These are phyloP conservation scores for Botryotinia convoluta DNA, from an alignment of 2,329 filamentous ascomycete species.

Conservation along the genomic window DNA sequence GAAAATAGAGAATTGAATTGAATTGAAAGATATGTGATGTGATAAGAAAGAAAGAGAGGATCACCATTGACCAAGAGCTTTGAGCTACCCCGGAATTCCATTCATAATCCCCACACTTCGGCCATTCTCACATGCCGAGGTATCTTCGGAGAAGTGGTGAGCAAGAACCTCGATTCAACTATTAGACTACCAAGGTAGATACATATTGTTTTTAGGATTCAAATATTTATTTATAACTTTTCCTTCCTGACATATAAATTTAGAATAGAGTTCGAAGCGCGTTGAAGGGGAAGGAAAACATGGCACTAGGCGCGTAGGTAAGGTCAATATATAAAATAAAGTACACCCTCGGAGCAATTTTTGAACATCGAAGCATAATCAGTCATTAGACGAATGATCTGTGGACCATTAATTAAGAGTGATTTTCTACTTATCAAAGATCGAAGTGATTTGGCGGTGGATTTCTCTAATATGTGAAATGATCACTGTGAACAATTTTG, in stretches of 20 bases:
- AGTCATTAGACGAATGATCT: not conserved
- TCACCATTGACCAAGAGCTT: slow-evolving; percentile 36
- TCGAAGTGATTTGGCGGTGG: not conserved
- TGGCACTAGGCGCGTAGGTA: not conserved
- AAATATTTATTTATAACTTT: not conserved
- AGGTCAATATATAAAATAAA: not conserved
- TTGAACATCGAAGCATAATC: not conserved
- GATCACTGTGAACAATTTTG: not conserved
- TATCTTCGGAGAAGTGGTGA: slow-evolving; percentile 4
- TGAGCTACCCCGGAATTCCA: slow-evolving; percentile 18
- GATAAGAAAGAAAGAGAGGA: not conserved
- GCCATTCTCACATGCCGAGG: slow-evolving; percentile 13
- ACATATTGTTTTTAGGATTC: not conserved
- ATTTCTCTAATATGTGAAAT: not conserved
- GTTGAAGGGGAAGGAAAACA: not conserved
- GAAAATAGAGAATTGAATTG: not conserved
- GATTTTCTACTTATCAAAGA: not conserved
- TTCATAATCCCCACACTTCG: slow-evolving; percentile 17
- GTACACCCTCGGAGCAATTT: not conserved
- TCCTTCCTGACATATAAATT: not conserved
- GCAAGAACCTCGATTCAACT: not conserved
- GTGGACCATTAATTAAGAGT: not conserved
- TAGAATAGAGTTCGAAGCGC: not conserved
- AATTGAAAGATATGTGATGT: not conserved
- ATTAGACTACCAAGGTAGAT: not conserved